Percentiles rank a stretch among this genome's conserved stretches.
phyloP scores from a whole-genome alignment of 257 asterid genomes.

The Scutellaria minor region DNA sequence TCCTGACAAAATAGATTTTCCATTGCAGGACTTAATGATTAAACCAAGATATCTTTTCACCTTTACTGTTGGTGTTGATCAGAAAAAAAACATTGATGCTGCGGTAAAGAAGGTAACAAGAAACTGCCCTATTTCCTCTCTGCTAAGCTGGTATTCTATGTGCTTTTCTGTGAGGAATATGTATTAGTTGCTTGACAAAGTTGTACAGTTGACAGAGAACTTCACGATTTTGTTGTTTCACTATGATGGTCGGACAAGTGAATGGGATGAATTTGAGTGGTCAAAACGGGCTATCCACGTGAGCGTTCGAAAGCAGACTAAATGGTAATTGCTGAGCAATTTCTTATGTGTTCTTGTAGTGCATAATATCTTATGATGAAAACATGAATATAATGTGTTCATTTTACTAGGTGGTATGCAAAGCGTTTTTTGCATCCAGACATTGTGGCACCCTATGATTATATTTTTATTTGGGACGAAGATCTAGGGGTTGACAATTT shows the following conservation, averaged over 20 bases:
- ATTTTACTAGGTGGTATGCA: conserved; percentile 84
- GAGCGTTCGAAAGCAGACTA: conserved; percentile 76
- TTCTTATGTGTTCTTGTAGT: background rate
- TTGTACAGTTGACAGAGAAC: conserved; percentile 82
- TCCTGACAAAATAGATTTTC: conserved; percentile 26
- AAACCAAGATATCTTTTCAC: conserved; percentile 90
- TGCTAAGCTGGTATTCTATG: background rate
- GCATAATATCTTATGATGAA: background rate
- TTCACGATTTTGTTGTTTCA: conserved; percentile 80
- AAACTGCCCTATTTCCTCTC: background rate
- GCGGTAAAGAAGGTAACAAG: conserved; percentile 76
- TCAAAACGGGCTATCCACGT: conserved; percentile 85
- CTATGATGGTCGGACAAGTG: conserved; percentile 87
- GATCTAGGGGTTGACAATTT: conserved; percentile 86
- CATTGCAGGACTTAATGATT: conserved; percentile 67
- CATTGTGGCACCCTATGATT: conserved; percentile 82
- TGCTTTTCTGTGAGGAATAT: conserved; percentile 7
- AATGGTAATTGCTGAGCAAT: conserved; percentile 56
- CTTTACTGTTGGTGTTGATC: conserved; percentile 80
- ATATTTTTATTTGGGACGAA: conserved; percentile 90
- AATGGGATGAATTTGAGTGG: conserved; percentile 98
- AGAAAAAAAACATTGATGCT: conserved; percentile 81
- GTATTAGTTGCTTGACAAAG: conserved; percentile 35
- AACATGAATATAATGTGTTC: conserved; percentile 20
- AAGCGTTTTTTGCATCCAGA: conserved; percentile 92